These are phyloP conservation scores for Ceratocystis albifundus DNA, from an alignment of 2,329 filamentous ascomycete species.

Conservation along the genomic window DNA sequence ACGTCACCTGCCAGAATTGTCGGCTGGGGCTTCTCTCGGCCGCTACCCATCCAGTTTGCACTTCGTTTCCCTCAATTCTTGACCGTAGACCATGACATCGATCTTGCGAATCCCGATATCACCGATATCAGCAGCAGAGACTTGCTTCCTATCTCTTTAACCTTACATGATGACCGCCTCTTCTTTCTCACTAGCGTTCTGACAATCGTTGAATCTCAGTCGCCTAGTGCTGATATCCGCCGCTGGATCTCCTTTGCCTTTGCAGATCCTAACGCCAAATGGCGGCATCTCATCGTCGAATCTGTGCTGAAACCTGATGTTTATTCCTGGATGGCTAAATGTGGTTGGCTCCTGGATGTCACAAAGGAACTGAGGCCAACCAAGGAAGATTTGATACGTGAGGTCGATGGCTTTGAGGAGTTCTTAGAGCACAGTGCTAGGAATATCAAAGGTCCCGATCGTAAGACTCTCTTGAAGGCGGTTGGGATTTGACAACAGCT, in stretches of 20 bases:
- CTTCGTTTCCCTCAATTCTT: slow-evolving; percentile 21
- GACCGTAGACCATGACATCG: not conserved
- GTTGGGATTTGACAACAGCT: not conserved
- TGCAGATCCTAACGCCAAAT: slow-evolving; percentile 11
- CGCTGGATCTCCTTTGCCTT: slow-evolving; percentile 22
- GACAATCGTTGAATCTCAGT: slow-evolving; percentile 64
- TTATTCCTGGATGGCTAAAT: slow-evolving; percentile 13
- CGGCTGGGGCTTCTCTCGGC: slow-evolving; percentile 19
- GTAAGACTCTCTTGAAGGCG: slow-evolving; percentile 13
- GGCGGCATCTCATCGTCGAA: slow-evolving; percentile 20
- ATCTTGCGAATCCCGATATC: not conserved
- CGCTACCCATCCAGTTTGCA: slow-evolving; percentile 18
- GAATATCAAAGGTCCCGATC: not conserved
- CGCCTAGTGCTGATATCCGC: slow-evolving; percentile 14
- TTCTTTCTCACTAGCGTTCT: slow-evolving; percentile 65
- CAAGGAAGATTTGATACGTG: slow-evolving; percentile 4
- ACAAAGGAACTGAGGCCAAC: slow-evolving; percentile 10
- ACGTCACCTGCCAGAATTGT: slow-evolving; percentile 12
- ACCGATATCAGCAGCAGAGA: not conserved
- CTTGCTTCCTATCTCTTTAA: slow-evolving; percentile 1
- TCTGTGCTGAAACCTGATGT: slow-evolving; percentile 15
- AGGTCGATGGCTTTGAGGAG: slow-evolving; percentile 14
- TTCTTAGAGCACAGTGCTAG: not conserved
- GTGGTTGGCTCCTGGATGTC: slow-evolving; percentile 15
- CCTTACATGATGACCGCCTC: slow-evolving; percentile 11